Evolutionary conservation across 83 land plant species (phyloP), one percentile per base, ranked within the genome.

Genomic region (Diphasiastrum complanatum): DNA sequence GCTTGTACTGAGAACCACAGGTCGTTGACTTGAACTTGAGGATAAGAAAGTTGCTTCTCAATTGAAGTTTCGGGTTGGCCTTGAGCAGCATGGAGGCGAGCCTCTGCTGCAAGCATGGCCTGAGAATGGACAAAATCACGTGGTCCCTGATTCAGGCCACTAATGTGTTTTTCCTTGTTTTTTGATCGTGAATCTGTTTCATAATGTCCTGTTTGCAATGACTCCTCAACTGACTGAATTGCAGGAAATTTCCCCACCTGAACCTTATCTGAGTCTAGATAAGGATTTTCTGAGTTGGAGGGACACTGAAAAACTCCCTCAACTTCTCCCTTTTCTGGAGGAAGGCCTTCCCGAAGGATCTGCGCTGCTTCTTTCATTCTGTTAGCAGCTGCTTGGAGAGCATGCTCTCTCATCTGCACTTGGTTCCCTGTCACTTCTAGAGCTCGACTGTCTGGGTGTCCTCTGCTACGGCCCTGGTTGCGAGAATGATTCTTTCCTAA

Each of bases 321-420:
- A 38, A 31, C 20, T n/a, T 62, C 65, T 16, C 65, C 51, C 10
- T 48, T 51, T 38, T 62, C 65, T 27, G 58, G 51, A 30, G 51
- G 1, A 47, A 62, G 32, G 4, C 65, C 65, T 34, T 62, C 65
- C 6, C 65, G 65, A 47, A 62, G 45, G 12, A 45, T 27, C 34
- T 43, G 48, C 36, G 55, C 28, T 27, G 65, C 51, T 62, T 62
- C 65, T 26, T 48, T 30, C 65, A 62, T 62, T 47, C 65, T 62
- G 22, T 62, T 62, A 4, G 65, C 65, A 43, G 65, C 65, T 3
- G 65, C 65, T 46, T 62, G 48, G 23, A 62, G 22, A 31, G 65
- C 65, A 45, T 38, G 65, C 35, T 62, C 65, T 24, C 65, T 29
- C 33, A 38, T 28, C 30, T 45, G 61, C 26, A 58, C 61, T 36